phyloP scores from a whole-genome alignment of 495 filamentous ascomycete species.

The Hyaloscypha variabilis region DNA sequence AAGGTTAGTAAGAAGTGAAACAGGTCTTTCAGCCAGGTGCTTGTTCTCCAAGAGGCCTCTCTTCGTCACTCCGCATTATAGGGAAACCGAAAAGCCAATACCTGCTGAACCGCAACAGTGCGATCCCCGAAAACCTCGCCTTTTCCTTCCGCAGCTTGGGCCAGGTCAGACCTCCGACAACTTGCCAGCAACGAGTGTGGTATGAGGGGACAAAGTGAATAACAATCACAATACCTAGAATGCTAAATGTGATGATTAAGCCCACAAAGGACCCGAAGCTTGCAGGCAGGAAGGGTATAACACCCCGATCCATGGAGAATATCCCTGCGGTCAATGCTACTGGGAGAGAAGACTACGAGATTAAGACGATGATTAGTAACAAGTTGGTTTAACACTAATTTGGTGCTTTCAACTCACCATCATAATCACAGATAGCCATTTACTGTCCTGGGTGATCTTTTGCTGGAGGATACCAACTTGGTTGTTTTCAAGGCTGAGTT shows the following conservation, averaged over 20 bases:
- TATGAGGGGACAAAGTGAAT: background rate
- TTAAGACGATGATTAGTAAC: background rate
- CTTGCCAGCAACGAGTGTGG: background rate
- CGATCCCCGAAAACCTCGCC: no score
- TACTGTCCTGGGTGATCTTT: constrained; percentile 3
- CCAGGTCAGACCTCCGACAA: background rate
- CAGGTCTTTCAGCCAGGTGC: no score
- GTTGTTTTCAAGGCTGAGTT: background rate
- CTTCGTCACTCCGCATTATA: no score
- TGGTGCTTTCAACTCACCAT: constrained; percentile 2
- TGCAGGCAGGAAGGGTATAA: background rate
- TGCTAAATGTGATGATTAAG: background rate
- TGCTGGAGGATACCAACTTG: constrained; percentile 2
- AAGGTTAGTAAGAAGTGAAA: no score
- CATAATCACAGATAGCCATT: background rate
- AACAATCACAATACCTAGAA: background rate
- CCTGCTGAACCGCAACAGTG: no score
- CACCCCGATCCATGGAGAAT: background rate
- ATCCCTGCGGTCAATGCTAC: background rate
- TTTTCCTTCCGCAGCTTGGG: no score
- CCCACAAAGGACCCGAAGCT: background rate
- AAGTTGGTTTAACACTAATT: no score
- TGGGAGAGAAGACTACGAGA: constrained; percentile 4
- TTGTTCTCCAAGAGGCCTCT: no score
- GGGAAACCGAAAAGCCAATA: no score